Evolutionary conservation across 805 yeast genomes (phyloP).

Genomic region (Candida quercuum): DNA sequence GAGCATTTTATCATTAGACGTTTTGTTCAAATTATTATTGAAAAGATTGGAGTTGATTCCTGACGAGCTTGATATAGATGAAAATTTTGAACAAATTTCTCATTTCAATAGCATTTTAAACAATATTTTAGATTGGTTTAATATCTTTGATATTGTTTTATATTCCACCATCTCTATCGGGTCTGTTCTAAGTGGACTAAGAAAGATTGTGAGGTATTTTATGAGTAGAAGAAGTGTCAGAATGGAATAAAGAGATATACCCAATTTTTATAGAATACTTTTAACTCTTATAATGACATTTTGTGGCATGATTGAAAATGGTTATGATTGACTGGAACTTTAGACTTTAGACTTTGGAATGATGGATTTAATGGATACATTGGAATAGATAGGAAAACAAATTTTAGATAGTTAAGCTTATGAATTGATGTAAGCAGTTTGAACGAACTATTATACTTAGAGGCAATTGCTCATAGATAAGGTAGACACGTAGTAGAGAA

Average conservation of each 20-base stretch:
- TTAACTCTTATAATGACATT: no score
- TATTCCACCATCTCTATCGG: conserved; percentile 13
- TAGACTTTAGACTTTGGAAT: no score
- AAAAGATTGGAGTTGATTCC: conserved; percentile 7
- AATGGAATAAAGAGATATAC: background rate
- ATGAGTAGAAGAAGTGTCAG: background rate
- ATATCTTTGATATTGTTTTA: conserved; percentile 7
- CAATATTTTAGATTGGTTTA: conserved; percentile 3
- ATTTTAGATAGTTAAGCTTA: no score
- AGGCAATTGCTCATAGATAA: no score
- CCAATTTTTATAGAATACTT: background rate
- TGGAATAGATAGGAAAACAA: no score
- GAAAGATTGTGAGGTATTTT: conserved; percentile 4
- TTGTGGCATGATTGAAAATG: no score
- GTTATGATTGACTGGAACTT: no score
- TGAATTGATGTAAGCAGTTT: no score
- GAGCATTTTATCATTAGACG: conserved; percentile 9
- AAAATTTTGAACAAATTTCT: conserved; percentile 1
- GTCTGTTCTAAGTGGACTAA: conserved; percentile 5
- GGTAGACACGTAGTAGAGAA: no score
- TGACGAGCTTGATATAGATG: background rate
- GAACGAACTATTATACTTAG: no score
- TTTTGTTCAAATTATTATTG: conserved; percentile 8
- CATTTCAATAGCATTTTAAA: conserved; percentile 3
- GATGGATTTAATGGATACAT: no score